Base-by-base conservation (phyloP, 768 basidiomycete species). In the Leccinum obscurum region DNA sequence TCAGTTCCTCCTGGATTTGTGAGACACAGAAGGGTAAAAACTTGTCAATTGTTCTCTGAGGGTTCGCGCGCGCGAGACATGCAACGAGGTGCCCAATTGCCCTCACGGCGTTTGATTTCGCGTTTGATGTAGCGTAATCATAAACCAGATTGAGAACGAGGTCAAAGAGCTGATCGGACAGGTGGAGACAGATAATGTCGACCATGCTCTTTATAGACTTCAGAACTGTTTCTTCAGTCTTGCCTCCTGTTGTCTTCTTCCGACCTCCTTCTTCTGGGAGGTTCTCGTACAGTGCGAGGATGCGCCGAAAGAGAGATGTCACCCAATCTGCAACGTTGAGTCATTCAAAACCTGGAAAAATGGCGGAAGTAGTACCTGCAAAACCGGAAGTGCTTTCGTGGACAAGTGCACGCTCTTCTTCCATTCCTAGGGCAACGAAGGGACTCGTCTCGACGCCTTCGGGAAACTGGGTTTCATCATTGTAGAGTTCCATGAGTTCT, bases 201-300 rank as follows among this genome's bases (percentile, higher is more conserved):
- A 89, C 76, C 78, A 90, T 89, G 69, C 85, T 81, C 76, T 90
- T 90, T 72, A 92, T 83, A 20, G 90, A 84, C 69, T 88, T 91
- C 56, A 93, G 80, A 26, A 92, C 87, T 41, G 74, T 79, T 65
- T 93, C 78, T 89, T 91, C 75, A 80, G 83, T 64, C 71, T 90
- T 91, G n/a, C 92, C 92, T 24, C 92, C 92, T 2, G 92, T 93
- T 37, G 83, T 88, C 62, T 91, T 91, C 75, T 82, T 85, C 76
- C 85, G 86, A 5, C 96, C 96, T 11, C 92, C 94, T 75, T 96
- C 95, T 72, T 98, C 96, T 0, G 95, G 95, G 5, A 98, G 78
- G 70, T 96, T 95, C 76, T 95, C 92, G 69, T 90, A 95, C 20
- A 98, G 76, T 1, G 90, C 84, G 55, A 93, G 79, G 55, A 93